Evolutionary conservation across 2,329 filamentous ascomycete species (phyloP).

Genomic region (Trichoderma endophyticum): DNA sequence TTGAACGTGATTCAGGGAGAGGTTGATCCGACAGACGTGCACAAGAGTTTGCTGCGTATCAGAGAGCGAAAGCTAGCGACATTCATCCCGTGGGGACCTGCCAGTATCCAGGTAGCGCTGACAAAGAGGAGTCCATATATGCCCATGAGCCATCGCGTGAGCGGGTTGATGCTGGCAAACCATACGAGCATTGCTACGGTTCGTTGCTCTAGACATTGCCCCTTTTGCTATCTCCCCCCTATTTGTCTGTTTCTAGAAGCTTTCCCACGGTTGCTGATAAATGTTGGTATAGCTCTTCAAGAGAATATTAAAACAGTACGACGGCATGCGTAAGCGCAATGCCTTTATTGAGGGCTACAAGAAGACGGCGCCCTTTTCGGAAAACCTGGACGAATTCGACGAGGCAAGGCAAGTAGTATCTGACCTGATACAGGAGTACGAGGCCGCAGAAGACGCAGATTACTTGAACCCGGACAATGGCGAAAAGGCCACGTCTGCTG

Average conservation of each 20-base stretch:
- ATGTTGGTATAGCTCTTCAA: slow-evolving; percentile 71
- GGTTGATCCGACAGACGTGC: slow-evolving; percentile 95
- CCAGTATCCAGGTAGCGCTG: slow-evolving; percentile 93
- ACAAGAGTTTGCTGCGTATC: slow-evolving; percentile 95
- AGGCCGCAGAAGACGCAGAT: slow-evolving; percentile 86
- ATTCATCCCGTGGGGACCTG: slow-evolving; percentile 98
- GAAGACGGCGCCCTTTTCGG: slow-evolving; percentile 88
- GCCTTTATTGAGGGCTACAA: slow-evolving; percentile 97
- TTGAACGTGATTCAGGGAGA: slow-evolving; percentile 99
- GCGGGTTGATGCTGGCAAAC: slow-evolving; percentile 95
- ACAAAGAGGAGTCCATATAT: slow-evolving; percentile 97
- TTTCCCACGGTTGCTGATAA: neutral
- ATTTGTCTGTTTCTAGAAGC: no score
- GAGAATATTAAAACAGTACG: slow-evolving; percentile 87
- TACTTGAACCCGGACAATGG: slow-evolving; percentile 76
- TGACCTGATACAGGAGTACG: slow-evolving; percentile 90
- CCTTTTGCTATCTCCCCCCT: neutral
- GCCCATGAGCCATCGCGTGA: slow-evolving; percentile 89
- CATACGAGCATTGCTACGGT: slow-evolving; percentile 94
- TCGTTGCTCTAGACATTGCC: slow-evolving; percentile 31
- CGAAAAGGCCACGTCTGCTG: slow-evolving; percentile 50
- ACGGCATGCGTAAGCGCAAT: slow-evolving; percentile 91
- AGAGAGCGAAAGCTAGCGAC: slow-evolving; percentile 89
- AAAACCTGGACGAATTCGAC: slow-evolving; percentile 91
- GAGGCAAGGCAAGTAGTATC: slow-evolving; percentile 88